Base-by-base conservation (phyloP, 768 basidiomycete species). In the Mrakia gelida region DNA sequence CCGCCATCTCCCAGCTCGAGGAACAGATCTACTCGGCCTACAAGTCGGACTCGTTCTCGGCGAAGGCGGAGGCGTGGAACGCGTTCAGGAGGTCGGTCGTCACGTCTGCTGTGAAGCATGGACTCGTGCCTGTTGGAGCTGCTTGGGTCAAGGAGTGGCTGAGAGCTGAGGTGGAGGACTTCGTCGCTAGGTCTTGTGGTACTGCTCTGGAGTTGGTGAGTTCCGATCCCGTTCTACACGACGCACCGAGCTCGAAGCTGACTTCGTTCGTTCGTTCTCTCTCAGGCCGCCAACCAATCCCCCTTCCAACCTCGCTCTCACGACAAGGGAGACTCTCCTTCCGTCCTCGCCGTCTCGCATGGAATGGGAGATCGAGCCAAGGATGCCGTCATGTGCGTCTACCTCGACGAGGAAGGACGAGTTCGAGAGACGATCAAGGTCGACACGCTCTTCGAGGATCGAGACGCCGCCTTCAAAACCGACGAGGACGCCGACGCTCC, bases 281-380 rank as follows among this genome's bases (percentile, higher is more conserved):
- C n/a, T 23, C 81, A 97, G 95, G 89, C 93, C 73, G 88, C 94
- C 81, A 91, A 95, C 82, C 89, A 92, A 13, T 91, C 91, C 9
- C 92, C 95, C 0, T 95, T 89, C 81, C 83, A 85, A 34, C 88
- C 88, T 7, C 84, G 86, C 0, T 88, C 88, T 10, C 89, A 92
- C 86, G 90, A 89, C 76, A 85, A 87, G 73, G 94, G 92, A 89
- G 93, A 82, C 86, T 88, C 59, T 85, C 95, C 70, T 87, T 91
- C 84, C 30, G 94, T 98, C 30, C 88, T 99, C 61, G 93, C 95
- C 4, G 84, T 96, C 76, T 96, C 95, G 10, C 95, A 94, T 91
- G 97, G 97, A 54, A 91, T 92, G 85, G 97, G 97, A 54, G 95
- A 97, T 81, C 93, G 94, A 56, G 90, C 91, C 81, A 92, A 92